Conservation (phyloP, 306 rosid species). For the Begonia peltatifolia region DNA sequence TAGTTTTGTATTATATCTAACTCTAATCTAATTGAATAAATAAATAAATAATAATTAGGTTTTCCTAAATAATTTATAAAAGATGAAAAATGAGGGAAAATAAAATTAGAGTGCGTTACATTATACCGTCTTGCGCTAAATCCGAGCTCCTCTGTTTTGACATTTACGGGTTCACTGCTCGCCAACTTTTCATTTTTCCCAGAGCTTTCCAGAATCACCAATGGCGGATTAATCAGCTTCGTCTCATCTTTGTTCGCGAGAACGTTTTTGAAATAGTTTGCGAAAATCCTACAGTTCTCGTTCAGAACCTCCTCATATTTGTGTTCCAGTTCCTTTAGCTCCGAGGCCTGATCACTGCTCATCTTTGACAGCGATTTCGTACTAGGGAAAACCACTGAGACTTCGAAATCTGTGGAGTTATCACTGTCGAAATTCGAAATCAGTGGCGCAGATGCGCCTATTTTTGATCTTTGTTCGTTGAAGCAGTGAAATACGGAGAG, state of each 20-base stretch:
- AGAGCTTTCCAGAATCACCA: constrained; percentile 15
- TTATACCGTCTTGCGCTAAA: constrained; percentile 65
- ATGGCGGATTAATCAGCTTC: constrained; percentile 22
- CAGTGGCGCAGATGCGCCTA: constrained; percentile 16
- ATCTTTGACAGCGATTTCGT: constrained; percentile 49
- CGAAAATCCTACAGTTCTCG: constrained; percentile 50
- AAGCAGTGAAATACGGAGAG: constrained; percentile 45
- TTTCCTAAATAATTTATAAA: not conserved
- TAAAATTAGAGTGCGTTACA: constrained; percentile 28
- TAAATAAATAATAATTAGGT: not conserved
- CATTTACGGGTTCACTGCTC: constrained; percentile 7
- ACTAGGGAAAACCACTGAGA: constrained; percentile 21
- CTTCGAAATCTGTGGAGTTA: constrained; percentile 18
- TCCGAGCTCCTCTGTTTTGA: constrained; percentile 15
- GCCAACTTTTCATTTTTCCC: constrained; percentile 9
- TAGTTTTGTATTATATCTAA: not conserved
- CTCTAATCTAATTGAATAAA: not conserved
- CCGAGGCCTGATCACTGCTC: constrained; percentile 45
- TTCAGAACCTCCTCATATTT: constrained; percentile 46
- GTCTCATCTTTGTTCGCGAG: constrained; percentile 19
- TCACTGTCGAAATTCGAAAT: not conserved
- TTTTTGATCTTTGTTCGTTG: constrained; percentile 35
- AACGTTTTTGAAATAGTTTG: constrained; percentile 37
- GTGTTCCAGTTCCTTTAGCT: constrained; percentile 54
- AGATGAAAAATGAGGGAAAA: not conserved